Conservation (phyloP, 192 early-diverging fungal genomes). For the Helicostylum pulchrum region DNA sequence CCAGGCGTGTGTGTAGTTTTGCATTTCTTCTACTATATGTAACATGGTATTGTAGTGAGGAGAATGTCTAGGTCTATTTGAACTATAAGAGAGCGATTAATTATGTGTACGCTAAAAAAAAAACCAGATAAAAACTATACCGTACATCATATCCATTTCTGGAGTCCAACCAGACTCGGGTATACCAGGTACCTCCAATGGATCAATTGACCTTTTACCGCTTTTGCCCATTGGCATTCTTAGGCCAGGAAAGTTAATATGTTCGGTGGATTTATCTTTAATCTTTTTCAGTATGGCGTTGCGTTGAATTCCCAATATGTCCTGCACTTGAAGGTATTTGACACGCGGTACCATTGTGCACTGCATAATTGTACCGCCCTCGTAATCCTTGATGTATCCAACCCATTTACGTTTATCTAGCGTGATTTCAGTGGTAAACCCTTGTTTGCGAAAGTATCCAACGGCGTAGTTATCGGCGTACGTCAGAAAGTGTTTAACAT, state of each 20-base stretch:
- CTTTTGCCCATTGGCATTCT: constrained; percentile 55
- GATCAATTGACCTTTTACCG: constrained; percentile 61
- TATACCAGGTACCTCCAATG: constrained; percentile 78
- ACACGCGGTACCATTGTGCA: constrained; percentile 88
- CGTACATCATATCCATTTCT: constrained; percentile 67
- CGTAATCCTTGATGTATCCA: constrained; percentile 99
- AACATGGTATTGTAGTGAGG: constrained; percentile 64
- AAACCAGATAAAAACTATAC: background rate
- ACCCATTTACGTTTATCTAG: constrained; percentile 91
- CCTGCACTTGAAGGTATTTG: constrained; percentile 71
- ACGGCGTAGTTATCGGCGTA: constrained; percentile 99
- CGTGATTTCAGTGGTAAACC: constrained; percentile 97
- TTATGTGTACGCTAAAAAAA: background rate
- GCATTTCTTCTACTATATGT: constrained; percentile 69
- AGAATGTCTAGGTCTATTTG: constrained; percentile 43
- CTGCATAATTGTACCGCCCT: constrained; percentile 98
- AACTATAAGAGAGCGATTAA: constrained; percentile 19
- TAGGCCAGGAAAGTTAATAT: constrained; percentile 77
- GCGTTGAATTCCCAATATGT: constrained; percentile 71
- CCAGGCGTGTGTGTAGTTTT: constrained; percentile 80
- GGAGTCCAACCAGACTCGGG: constrained; percentile 90
- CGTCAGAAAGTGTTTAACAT: constrained; percentile 85
- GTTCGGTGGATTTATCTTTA: constrained; percentile 62
- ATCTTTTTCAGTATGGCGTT: constrained; percentile 85
- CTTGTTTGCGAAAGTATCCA: constrained; percentile 97